Evolutionary conservation across 208 protist genomes (phyloP), one percentile per base, ranked within the genome.

Genomic region (Leishmania martiniquensis): DNA sequence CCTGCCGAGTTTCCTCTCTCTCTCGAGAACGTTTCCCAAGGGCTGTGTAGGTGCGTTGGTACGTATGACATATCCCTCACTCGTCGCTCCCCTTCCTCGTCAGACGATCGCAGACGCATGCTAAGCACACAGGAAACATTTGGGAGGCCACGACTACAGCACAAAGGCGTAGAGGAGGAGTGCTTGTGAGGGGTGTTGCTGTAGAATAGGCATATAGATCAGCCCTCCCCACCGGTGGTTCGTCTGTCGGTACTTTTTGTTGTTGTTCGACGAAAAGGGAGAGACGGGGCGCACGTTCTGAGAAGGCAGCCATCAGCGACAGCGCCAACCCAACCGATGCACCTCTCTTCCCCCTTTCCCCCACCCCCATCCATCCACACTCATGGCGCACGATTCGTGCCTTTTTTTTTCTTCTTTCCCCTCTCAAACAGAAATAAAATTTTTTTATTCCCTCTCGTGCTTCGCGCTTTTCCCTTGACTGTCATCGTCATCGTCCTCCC

Each of bases 81-180:
- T 59, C 44, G 49, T 68, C 29, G 37, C 62, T 52, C 66, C 34
- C 70, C 47, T 67, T 69, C 69, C 80, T 76, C 29, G 69, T 59
- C 75, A n/a, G 42, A 12, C 72, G 75, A 20, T 70, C 32, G 47
- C 55, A 0, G 34, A 34, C 55, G 29, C 12, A 29, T 62, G n/a
- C 55, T 62, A 29, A 37, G 22, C n/a, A 12, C 34, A 20, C 55
- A 62, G n/a, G 13, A 5, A 4, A 6, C 55, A 37, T 62, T 17
- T 54, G 22, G 29, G 13, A 10, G 10, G 7, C 13, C 13, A 34
- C 29, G 17, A 34, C n/a, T n/a, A 29, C 10, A 3, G 55, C 55
- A 13, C 55, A 37, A 12, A 29, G 55, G 15, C 55, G 10, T 7
- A 62, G n/a, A 37, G 1, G 17, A n/a, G 55, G 55, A 62, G 34